Percentiles rank a stretch among this genome's conserved stretches.
Conservation (phyloP, 2,329 filamentous ascomycete species). For the Venturia oleaginea region DNA sequence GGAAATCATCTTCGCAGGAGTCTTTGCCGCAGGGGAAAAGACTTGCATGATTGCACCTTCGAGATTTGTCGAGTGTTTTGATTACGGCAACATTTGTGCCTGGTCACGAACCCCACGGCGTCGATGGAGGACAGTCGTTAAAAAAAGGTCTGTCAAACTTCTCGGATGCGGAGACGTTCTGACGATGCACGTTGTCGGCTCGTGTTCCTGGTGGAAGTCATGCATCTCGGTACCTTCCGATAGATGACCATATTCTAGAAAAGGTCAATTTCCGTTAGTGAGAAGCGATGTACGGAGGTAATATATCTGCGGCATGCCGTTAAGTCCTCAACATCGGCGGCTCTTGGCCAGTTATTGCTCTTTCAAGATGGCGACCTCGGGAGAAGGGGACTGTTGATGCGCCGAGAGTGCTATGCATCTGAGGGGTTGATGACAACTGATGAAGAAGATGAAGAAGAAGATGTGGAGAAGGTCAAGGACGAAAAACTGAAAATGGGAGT, state of each 20-base stretch:
- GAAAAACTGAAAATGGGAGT: too few species aligned
- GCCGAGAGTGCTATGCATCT: too few species aligned
- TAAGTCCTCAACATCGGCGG: too few species aligned
- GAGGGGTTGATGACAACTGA: too few species aligned
- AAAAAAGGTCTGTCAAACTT: neutral
- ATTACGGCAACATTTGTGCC: neutral
- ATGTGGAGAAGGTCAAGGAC: too few species aligned
- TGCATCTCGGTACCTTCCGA: neutral
- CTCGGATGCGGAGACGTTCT: neutral
- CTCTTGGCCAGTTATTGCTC: too few species aligned
- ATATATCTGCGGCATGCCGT: neutral
- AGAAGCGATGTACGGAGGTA: too few species aligned
- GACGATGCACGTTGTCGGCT: neutral
- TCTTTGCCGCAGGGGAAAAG: neutral
- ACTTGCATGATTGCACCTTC: neutral
- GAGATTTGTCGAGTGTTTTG: neutral
- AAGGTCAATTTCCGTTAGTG: neutral
- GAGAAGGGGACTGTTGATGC: too few species aligned
- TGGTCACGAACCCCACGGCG: neutral
- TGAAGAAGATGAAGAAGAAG: neutral
- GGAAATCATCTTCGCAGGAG: neutral
- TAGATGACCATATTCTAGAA: neutral
- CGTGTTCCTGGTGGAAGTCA: neutral
- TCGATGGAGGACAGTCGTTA: neutral
- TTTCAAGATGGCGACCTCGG: too few species aligned